Conservation (phyloP, 768 basidiomycete species). For the Lyophyllum semitale region DNA sequence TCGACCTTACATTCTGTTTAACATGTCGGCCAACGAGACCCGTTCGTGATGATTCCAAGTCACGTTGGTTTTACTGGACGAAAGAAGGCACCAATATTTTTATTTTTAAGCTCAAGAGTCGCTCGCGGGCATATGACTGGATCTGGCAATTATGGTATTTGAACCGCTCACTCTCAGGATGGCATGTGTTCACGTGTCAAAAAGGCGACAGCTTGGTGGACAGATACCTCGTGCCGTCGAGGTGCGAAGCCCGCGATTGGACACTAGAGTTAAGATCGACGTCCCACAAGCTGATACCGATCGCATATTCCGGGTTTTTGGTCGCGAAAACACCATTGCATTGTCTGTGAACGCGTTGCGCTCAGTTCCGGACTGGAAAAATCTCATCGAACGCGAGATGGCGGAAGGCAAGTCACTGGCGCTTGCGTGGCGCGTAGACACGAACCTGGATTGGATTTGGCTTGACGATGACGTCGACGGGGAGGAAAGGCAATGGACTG, state of each 20-base stretch:
- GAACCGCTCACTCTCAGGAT: neutral
- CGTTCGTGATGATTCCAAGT: slow-evolving; percentile 35
- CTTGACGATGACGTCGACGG: slow-evolving; percentile 67
- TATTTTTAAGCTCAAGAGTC: slow-evolving; percentile 79
- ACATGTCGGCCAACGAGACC: slow-evolving; percentile 60
- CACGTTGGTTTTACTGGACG: slow-evolving; percentile 49
- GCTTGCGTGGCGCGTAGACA: slow-evolving; percentile 77
- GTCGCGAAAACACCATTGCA: slow-evolving; percentile 59
- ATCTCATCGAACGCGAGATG: slow-evolving; percentile 55
- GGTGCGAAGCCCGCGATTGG: slow-evolving; percentile 66
- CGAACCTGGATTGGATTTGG: slow-evolving; percentile 87
- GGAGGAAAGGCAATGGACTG: slow-evolving; percentile 64
- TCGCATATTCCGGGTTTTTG: slow-evolving; percentile 54
- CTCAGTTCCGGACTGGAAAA: slow-evolving; percentile 61
- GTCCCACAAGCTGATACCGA: slow-evolving; percentile 51
- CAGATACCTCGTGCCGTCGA: slow-evolving; percentile 69
- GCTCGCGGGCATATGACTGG: slow-evolving; percentile 86
- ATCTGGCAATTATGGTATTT: slow-evolving; percentile 81
- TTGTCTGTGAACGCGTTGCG: slow-evolving; percentile 60
- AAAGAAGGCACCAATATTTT: slow-evolving; percentile 82
- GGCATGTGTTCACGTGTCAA: neutral
- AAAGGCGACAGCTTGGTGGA: slow-evolving; percentile 74
- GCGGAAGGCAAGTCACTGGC: slow-evolving; percentile 59
- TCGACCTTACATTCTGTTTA: slow-evolving; percentile 82
- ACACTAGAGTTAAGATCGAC: slow-evolving; percentile 69